These are phyloP conservation scores for Dendrobium nobile DNA, from an alignment of 106 monocot genomes.

Conservation along the genomic window DNA sequence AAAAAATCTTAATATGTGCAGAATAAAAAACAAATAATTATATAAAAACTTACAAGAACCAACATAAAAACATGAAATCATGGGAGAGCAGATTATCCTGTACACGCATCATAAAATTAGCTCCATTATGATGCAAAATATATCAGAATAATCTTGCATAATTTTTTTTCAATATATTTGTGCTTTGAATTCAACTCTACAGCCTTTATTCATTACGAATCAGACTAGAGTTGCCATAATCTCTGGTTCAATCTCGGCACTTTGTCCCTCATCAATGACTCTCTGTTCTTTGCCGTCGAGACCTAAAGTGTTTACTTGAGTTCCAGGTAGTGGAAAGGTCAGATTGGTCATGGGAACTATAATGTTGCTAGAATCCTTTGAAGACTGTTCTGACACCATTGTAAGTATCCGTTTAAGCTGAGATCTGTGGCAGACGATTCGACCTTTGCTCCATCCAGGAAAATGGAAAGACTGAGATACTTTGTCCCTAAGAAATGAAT, in stretches of 20 bases:
- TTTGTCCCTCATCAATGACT: not conserved
- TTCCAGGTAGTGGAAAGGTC: slow-evolving; percentile 51
- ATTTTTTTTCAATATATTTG: no score
- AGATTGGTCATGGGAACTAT: slow-evolving; percentile 45
- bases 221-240: slow-evolving; percentile 26
- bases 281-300: not conserved
- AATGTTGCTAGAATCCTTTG: slow-evolving; percentile 11
- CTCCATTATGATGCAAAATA: no score
- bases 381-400: slow-evolving; percentile 14
- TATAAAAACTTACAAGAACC: no score
- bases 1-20: no score
- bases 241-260: slow-evolving; percentile 23
- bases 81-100: no score
- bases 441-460: slow-evolving; percentile 90
- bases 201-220: not conserved
- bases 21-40: no score
- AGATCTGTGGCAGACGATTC: slow-evolving; percentile 60
- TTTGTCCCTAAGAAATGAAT: slow-evolving; percentile 62
- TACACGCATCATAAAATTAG: no score
- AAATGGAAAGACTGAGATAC: slow-evolving; percentile 66
- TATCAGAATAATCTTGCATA: no score
- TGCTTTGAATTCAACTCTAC: not conserved
- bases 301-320: slow-evolving; percentile 31
- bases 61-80: no score
- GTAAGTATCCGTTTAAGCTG: slow-evolving; percentile 64